These are phyloP conservation scores for Alternaria triticina DNA, from an alignment of 2,329 filamentous ascomycete genomes.

Conservation along the genomic window DNA sequence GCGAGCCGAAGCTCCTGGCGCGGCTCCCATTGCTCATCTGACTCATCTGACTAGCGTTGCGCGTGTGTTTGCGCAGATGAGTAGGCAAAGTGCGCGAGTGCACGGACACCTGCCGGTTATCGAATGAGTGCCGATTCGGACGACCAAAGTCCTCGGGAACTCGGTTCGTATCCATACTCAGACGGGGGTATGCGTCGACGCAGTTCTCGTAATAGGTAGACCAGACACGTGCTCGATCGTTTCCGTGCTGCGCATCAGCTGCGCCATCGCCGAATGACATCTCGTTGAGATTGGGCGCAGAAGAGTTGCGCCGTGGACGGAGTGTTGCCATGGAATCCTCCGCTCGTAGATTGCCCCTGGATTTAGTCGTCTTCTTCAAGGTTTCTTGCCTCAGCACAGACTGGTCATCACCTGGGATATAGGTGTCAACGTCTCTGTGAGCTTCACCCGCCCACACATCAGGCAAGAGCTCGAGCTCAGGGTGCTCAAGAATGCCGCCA, in stretches of 20 bases:
- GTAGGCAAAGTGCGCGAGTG: slow-evolving; percentile 22
- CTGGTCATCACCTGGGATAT: neutral
- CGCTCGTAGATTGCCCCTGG: slow-evolving; percentile 17
- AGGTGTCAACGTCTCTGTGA: neutral
- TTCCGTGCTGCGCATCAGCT: slow-evolving; percentile 7
- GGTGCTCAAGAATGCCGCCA: slow-evolving; percentile 53
- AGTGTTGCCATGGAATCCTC: slow-evolving; percentile 34
- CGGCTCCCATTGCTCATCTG: slow-evolving; percentile 24
- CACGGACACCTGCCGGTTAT: slow-evolving; percentile 21
- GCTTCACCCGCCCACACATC: slow-evolving; percentile 37
- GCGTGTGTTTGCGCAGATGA: slow-evolving; percentile 21
- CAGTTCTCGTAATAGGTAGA: slow-evolving; percentile 47
- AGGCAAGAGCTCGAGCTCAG: slow-evolving; percentile 56
- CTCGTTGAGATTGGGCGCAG: slow-evolving; percentile 25
- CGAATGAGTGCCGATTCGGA: slow-evolving; percentile 23
- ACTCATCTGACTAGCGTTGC: slow-evolving; percentile 31
- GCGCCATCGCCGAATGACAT: slow-evolving; percentile 17
- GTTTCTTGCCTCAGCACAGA: neutral
- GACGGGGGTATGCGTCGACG: slow-evolving; percentile 33
- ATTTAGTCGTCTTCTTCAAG: slow-evolving; percentile 11
- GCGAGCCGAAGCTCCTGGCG: slow-evolving; percentile 22
- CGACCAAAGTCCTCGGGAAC: slow-evolving; percentile 22
- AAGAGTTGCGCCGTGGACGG: slow-evolving; percentile 31
- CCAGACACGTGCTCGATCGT: slow-evolving; percentile 40
- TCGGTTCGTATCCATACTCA: slow-evolving; percentile 26